phyloP scores from a whole-genome alignment of 129 eudicot genomes.

The sunflower (Helianthus annuus) region HanXRQr2.0-SUNRISE NC_035446.2:151951687-151952186 shows the following conservation, averaged over 20 bases:
- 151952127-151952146: not conserved
- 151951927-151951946: not conserved
- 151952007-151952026: constrained; percentile 14
- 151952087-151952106: constrained; percentile 92
- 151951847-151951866: constrained; percentile 22
- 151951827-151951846: constrained; percentile 23
- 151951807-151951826: constrained; percentile 9
- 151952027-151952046: constrained; percentile 20
- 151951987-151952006: constrained; percentile 35
- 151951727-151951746: not conserved
- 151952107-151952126: constrained; percentile 56
- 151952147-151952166: constrained; percentile 1
- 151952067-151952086: constrained; percentile 95
- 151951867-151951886: constrained; percentile 30
- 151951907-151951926: not conserved
- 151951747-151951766: constrained; percentile 14
- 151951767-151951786: not conserved
- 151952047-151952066: constrained; percentile 17
- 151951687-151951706: not conserved
- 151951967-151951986: constrained; percentile 27
- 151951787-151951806: not conserved
- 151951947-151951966: constrained; percentile 24
- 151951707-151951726: constrained; percentile 5
- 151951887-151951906: constrained; percentile 28
- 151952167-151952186: not conserved